Base-by-base conservation (phyloP, 2,329 filamentous ascomycete species). In the Alternaria longipes region DNA sequence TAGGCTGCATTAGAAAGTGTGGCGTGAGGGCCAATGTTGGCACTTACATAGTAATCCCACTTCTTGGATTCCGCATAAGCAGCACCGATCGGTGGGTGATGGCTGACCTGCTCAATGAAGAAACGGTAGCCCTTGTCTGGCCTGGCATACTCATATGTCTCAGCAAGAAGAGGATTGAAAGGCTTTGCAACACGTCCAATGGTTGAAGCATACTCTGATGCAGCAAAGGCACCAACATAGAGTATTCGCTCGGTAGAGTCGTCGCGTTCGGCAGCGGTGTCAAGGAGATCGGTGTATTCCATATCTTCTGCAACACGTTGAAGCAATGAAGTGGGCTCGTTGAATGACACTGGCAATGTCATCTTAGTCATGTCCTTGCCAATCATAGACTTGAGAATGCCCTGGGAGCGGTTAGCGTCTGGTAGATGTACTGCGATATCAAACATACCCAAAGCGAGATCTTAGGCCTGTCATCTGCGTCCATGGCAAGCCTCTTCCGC, bases 301-400 rank as follows among this genome's bases (percentile, higher is more conserved):
- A 99, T 94, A 74, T 99, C 95, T 81, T 99, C 95, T 5, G 92
- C 93, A 44, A 96, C 94, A 76, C 95, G 92, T 79, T 98, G 95
- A 8, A 99, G 86, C 12, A 99, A 84, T 6, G 95, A 98, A 0
- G 95, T 99, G 0, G 95, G 95, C 79, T 99, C 95, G 80, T 99
- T 99, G 84, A 99, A 98, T 0, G 95, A 97, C 2, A 99, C 95
- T 0, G 95, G 95, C 20, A 99, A 83, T 0, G 95, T 98, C 94
- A 99, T 99, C 83, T 96, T 98, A 38, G 95, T 98, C 95, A 99
- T 98, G 76, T 99, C 95, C 79, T 99, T 98, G 65, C 95, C 95
- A 80, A 99, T 97, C 95, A 99, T 98, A 22, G 94, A 98, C 82
- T 98, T 99, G 65, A 99, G 83, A 70, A 99, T 97, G 68, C 91